phyloP scores from a whole-genome alignment of 2,329 filamentous ascomycete species.

The Exophiala calicioides region DNA sequence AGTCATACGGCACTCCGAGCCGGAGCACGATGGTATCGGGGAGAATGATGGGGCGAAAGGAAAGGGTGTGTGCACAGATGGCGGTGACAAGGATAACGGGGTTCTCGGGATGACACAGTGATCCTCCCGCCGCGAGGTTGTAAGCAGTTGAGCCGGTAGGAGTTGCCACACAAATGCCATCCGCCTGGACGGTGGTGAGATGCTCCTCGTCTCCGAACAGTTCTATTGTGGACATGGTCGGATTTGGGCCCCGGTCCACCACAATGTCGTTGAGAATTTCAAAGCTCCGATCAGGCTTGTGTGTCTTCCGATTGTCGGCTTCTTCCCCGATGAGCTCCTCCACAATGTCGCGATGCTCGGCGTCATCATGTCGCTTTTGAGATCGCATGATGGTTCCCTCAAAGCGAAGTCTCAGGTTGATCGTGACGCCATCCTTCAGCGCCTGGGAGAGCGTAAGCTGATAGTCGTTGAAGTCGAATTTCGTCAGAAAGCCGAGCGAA shows the following conservation, averaged over 20 bases:
- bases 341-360: slow-evolving; percentile 66
- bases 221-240: slow-evolving; percentile 89
- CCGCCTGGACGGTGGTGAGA: slow-evolving; percentile 89
- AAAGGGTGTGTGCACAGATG: slow-evolving; percentile 92
- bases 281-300: slow-evolving; percentile 78
- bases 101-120: slow-evolving; percentile 92
- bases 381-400: slow-evolving; percentile 92
- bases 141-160: slow-evolving; percentile 95
- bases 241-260: slow-evolving; percentile 87
- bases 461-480: slow-evolving; percentile 86
- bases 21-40: slow-evolving; percentile 94
- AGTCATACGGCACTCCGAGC: slow-evolving; percentile 91
- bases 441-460: slow-evolving; percentile 67
- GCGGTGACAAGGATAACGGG: slow-evolving; percentile 92
- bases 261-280: slow-evolving; percentile 98
- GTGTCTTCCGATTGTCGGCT: slow-evolving; percentile 78
- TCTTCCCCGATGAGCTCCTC: slow-evolving; percentile 89
- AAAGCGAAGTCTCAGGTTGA: slow-evolving; percentile 83
- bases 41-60: slow-evolving; percentile 93
- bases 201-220: slow-evolving; percentile 94
- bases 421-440: slow-evolving; percentile 80
- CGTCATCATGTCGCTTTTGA: slow-evolving; percentile 43
- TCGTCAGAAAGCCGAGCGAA: slow-evolving; percentile 93
- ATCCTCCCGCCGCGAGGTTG: slow-evolving; percentile 93
- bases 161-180: slow-evolving; percentile 90